Evolutionary conservation across 2,329 filamentous ascomycete genomes (phyloP).

Genomic region (Trichoderma sp.): DNA sequence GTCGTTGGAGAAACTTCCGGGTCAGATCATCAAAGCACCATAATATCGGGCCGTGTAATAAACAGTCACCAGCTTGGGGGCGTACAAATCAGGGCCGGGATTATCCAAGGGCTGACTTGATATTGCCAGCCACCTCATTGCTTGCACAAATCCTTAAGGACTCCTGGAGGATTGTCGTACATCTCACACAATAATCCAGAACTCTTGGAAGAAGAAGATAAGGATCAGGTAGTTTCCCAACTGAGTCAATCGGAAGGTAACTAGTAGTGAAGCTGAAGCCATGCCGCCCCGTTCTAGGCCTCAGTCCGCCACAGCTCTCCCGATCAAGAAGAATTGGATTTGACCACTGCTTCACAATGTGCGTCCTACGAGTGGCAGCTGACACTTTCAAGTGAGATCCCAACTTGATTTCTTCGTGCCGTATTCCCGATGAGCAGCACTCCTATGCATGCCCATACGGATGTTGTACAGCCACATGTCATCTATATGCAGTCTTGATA

Average conservation of each 20-base stretch:
- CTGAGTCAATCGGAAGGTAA: neutral
- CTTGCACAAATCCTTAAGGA: neutral
- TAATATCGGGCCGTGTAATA: neutral
- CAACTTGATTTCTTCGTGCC: too few species aligned
- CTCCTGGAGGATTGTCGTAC: neutral
- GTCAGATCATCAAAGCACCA: neutral
- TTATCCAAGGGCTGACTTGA: neutral
- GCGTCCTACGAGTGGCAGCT: neutral
- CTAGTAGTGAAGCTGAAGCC: too few species aligned
- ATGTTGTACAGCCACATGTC: conserved; percentile 1
- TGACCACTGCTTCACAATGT: too few species aligned
- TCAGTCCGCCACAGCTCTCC: neutral
- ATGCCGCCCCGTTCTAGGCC: neutral
- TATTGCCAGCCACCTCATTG: neutral
- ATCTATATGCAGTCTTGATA: neutral
- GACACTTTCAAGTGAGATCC: neutral
- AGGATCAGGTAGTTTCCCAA: neutral
- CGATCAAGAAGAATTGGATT: neutral
- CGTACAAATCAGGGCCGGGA: neutral
- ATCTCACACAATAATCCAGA: neutral
- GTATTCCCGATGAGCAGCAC: too few species aligned
- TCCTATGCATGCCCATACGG: neutral
- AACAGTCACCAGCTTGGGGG: neutral
- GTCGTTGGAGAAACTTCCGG: too few species aligned
- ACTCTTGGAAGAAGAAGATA: neutral